A percentile compares a stretch with the other conserved stretches of the same genome.
Evolutionary conservation across 2,329 filamentous ascomycete species (phyloP).

Genomic region (Leptographium wingfieldii): DNA sequence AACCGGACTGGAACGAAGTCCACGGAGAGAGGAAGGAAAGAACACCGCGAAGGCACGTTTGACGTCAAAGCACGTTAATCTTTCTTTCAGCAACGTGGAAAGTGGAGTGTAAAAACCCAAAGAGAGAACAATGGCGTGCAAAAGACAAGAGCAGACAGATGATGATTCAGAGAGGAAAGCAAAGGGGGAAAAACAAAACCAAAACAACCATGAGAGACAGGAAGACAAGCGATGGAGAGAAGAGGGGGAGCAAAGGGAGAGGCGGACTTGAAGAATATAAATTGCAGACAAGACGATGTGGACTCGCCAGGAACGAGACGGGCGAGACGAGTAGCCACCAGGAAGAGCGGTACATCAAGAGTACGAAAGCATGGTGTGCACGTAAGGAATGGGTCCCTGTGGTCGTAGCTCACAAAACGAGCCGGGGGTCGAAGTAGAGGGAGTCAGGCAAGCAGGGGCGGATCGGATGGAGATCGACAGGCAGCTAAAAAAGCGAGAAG

Average conservation of each 20-base stretch:
- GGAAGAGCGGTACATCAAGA: background rate
- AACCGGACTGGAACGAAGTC: background rate
- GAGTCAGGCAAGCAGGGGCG: background rate
- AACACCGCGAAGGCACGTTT: background rate
- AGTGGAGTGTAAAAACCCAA: background rate
- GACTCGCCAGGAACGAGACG: background rate
- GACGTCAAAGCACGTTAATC: background rate
- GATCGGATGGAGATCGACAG: constrained; percentile 1
- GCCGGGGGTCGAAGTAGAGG: background rate
- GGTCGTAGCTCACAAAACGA: background rate
- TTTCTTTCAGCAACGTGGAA: background rate
- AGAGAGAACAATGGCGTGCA: background rate
- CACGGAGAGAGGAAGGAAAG: background rate
- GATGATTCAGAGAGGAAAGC: background rate
- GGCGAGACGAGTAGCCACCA: background rate
- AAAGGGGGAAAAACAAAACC: background rate
- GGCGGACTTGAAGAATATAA: constrained; percentile 2
- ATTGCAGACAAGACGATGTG: background rate
- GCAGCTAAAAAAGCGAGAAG: background rate
- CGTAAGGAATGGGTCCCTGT: background rate
- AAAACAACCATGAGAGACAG: background rate
- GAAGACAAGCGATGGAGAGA: constrained; percentile 1
- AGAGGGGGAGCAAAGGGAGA: background rate
- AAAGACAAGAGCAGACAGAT: background rate
- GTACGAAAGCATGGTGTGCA: background rate